These are phyloP conservation scores for Cystobasidium sp. DNA, from an alignment of 1,284 basidiomycete species.

Conservation along the genomic window DNA sequence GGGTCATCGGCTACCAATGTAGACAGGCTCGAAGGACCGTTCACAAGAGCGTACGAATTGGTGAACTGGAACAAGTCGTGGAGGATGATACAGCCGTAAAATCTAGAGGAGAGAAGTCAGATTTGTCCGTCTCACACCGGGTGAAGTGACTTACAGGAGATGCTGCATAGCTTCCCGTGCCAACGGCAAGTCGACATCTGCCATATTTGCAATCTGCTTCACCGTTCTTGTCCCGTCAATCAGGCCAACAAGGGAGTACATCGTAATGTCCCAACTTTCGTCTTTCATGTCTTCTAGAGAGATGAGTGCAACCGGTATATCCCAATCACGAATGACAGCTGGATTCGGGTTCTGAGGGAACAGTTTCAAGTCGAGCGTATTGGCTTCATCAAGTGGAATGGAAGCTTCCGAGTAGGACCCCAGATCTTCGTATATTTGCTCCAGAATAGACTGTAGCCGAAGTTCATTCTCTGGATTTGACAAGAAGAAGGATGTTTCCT, in stretches of 20 bases:
- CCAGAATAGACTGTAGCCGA: slow-evolving; percentile 81
- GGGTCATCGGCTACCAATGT: slow-evolving; percentile 49
- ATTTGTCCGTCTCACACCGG: slow-evolving; percentile 24
- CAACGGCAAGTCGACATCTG: slow-evolving; percentile 83
- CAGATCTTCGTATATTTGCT: slow-evolving; percentile 95
- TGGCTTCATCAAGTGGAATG: slow-evolving; percentile 83
- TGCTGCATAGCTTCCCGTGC: slow-evolving; percentile 89
- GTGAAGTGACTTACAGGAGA: slow-evolving; percentile 69
- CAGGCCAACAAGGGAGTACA: slow-evolving; percentile 70
- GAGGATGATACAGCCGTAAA: slow-evolving; percentile 94
- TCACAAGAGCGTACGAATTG: slow-evolving; percentile 86
- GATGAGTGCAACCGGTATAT: slow-evolving; percentile 89
- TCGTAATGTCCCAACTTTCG: slow-evolving; percentile 94
- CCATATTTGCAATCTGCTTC: slow-evolving; percentile 81
- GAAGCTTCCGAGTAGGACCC: slow-evolving; percentile 96
- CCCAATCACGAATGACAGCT: slow-evolving; percentile 85
- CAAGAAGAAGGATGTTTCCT: slow-evolving; percentile 89
- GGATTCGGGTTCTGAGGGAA: slow-evolving; percentile 96
- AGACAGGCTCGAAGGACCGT: slow-evolving; percentile 40
- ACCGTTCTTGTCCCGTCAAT: slow-evolving; percentile 93
- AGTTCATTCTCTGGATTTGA: slow-evolving; percentile 73
- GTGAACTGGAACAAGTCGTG: slow-evolving; percentile 96
- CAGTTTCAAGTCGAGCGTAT: slow-evolving; percentile 90
- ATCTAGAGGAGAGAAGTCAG: slow-evolving; percentile 61
- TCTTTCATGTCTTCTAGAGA: slow-evolving; percentile 79